phyloP scores from a whole-genome alignment of 345 rosid genomes.

The Gossypium herbaceum region DNA sequence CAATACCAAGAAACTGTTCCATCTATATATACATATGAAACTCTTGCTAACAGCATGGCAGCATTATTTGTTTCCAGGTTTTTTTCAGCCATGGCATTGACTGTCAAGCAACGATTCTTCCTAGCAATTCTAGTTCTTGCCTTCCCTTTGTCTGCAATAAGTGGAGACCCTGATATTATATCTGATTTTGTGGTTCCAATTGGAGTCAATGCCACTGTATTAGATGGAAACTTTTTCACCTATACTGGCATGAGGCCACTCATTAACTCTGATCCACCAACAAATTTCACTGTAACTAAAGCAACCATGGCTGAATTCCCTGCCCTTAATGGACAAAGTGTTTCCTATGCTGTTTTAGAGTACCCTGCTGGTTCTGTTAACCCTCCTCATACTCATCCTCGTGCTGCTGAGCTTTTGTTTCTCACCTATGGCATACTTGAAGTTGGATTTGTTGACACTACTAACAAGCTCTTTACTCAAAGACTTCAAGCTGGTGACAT shows the following conservation, averaged over 20 bases:
- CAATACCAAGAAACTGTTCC: background rate
- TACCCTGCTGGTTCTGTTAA: conserved; percentile 10
- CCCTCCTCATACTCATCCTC: conserved; percentile 19
- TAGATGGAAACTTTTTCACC: conserved; percentile 6
- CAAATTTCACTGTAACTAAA: conserved; percentile 8
- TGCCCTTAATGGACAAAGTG: conserved; percentile 15
- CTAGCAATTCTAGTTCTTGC: background rate
- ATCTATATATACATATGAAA: background rate
- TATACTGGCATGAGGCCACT: background rate
- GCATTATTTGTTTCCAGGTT: background rate
- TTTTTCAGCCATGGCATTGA: conserved; percentile 3
- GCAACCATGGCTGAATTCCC: conserved; percentile 20
- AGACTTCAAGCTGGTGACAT: conserved; percentile 6
- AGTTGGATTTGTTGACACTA: conserved; percentile 14
- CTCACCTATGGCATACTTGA: background rate
- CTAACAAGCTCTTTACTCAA: conserved; percentile 7
- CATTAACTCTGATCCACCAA: background rate
- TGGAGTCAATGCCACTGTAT: background rate
- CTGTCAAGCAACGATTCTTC: conserved; percentile 3
- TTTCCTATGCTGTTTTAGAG: conserved; percentile 8
- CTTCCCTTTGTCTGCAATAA: background rate
- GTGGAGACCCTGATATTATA: conserved; percentile 9
- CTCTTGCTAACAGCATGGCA: background rate
- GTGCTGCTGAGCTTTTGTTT: conserved; percentile 8
- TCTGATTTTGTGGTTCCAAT: conserved; percentile 10